Evolutionary conservation across 1,284 basidiomycete species (phyloP).

Genomic region (Hypsizygus ulmarius): DNA sequence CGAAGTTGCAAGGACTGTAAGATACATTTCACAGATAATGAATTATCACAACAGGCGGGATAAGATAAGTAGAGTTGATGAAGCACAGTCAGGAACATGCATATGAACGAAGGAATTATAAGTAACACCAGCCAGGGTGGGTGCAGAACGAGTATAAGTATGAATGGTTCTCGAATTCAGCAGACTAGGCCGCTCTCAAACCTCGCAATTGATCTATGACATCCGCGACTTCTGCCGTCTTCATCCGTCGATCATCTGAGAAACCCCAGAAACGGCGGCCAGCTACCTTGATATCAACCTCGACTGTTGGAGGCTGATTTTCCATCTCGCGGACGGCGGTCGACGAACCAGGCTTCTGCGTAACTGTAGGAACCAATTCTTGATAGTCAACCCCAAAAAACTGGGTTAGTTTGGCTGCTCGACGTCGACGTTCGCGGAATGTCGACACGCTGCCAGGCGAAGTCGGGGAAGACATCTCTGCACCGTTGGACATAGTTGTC

Average conservation of each 20-base stretch:
- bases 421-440: conserved; percentile 28
- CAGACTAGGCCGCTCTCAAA: conserved; percentile 36
- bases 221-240: conserved; percentile 37
- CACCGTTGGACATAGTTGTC: background rate
- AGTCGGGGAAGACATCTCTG: conserved; percentile 3
- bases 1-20: background rate
- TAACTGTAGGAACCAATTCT: conserved; percentile 36
- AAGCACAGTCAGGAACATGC: conserved; percentile 11
- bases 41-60: background rate
- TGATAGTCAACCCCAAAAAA: conserved; percentile 59
- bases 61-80: conserved; percentile 1
- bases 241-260: conserved; percentile 26
- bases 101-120: conserved; percentile 6
- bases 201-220: conserved; percentile 49
- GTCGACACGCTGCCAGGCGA: conserved; percentile 1
- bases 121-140: conserved; percentile 1
- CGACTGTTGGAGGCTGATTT: conserved; percentile 3
- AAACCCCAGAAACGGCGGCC: conserved; percentile 41
- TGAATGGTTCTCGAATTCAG: background rate
- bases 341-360: conserved; percentile 11
- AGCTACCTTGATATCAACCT: conserved; percentile 38
- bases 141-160: background rate
- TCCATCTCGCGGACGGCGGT: background rate
- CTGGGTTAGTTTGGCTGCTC: conserved; percentile 51
- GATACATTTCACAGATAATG: background rate